Evolutionary conservation across 192 early-diverging fungal genomes (phyloP), one percentile per base, ranked within the genome.

Genomic region (Geranomyces variabilis): DNA sequence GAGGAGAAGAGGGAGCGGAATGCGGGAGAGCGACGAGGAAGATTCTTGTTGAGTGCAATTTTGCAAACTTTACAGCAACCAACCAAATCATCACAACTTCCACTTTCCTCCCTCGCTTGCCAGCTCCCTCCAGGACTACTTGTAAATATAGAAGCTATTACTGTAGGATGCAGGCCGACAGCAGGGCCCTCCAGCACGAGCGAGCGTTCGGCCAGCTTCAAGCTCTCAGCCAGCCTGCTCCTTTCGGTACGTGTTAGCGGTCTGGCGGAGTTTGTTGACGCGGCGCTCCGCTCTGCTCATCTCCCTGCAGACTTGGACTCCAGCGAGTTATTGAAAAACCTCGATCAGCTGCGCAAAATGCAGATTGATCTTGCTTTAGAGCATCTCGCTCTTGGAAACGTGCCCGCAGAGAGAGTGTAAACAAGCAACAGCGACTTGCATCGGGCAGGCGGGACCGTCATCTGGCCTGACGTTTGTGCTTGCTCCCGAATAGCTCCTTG

Each of bases 331-430:
- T 63, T 75, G 24, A 48, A 51, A 33, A 60, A 49, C 41, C 48
- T 75, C 13, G 73, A 75, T 30, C 55, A 68, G 30, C 65, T 75
- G 5, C 53, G 73, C 26, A 30, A 61, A 34, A 61, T 75, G 73
- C 73, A 75, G 43, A 75, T 75, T 34, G 65, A 75, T 30, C 33
- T 75, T 13, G 73, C 73, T 7, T 24, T 75, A 10, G 73, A 75
- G 55, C 73, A 75, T 45, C 41, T 75, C 24, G 45, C 58, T 22
- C 30, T 75, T 10, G 73, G 58, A 26, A 68, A 44, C 34, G 53
- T 74, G n/a, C 65, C 63, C 19, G 26, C 65, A 13, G 63, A 74
- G 10, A 22, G n/a, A 57, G 58, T 60, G 58, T 53, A 67, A 41
- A 24, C 2, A 45, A 7, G 8, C 1, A 1, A 24, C 14, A 21